Evolutionary conservation across 2,329 filamentous ascomycete genomes (phyloP), one percentile per base, ranked within the genome.

Genomic region (Colletotrichum tanaceti): DNA sequence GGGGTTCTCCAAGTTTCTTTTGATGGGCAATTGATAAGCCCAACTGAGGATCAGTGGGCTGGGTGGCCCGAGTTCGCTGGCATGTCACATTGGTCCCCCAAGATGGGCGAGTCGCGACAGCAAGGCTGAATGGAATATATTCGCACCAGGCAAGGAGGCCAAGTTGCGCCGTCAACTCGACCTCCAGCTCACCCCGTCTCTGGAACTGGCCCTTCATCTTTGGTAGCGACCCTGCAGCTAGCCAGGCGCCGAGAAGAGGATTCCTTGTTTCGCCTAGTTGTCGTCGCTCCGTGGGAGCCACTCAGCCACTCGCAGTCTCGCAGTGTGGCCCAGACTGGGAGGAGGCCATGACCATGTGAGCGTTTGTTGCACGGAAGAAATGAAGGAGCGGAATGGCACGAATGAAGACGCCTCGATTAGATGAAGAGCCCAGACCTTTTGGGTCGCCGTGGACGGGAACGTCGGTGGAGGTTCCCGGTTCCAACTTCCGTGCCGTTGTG

Each of bases 371-470:
- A 18, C 18, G n/a, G 14, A 62, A 49, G 18, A 7, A 20, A 7
- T 5, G 4, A 20, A 20, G 28, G 14, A 41, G 0, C 22, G 4
- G 2, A 22, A 43, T 11, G 5, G 9, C 32, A 43, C 22, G 47
- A 58, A 64, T 43, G 11, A 41, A n/a, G 41, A 5, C 39, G 38
- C 2, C 4, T 10, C 9, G 7, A 10, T 64, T 58, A 46, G 20
- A 68, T 54, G 53, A 64, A 59, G n/a, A 54, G 60, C 61, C 62
- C 55, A 68, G 62, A 65, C 35, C 35, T 2, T 55, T 65, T 68
- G 65, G 65, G 65, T 65, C 49, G 18, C 62, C 18, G 0, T 32
- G 14, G 24, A 18, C 62, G 49, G 65, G 62, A 68, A 65, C 22
- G n/a, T 68, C 65, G 65, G 65, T 68, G 20, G 38, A 18, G 5